Evolutionary conservation across 108 stramenopile genomes (phyloP), one percentile per base, ranked within the genome.

Genomic region (Nitzschia sp.): DNA sequence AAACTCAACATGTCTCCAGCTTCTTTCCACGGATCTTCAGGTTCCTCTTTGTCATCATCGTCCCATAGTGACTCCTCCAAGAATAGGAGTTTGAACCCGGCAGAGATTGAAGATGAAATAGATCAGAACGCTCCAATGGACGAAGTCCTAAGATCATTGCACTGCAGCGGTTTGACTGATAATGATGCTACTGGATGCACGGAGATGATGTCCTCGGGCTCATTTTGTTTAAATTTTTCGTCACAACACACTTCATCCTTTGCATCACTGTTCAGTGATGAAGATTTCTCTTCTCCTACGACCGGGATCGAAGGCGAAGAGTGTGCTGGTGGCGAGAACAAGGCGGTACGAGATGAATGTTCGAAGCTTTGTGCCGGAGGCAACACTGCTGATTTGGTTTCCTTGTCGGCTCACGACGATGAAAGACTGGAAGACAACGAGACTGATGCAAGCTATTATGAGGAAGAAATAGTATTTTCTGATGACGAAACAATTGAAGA

Each of bases 401-500:
- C n/a, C n/a, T n/a, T n/a, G n/a, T n/a, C n/a, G n/a, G n/a, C n/a
- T n/a, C n/a, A 42, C 25, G 62, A 63, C 30, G 42, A 63, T 26
- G 34, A 35, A 11, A 19, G 25, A 24, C 1, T 63, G 1, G 62
- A 63, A 25, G 2, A 24, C 18, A 15, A 4, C 25, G 28, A 19
- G 17, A 19, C 26, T 0, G 64, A 53, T 32, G 64, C 49, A 30
- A n/a, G n/a, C n/a, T n/a, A n/a, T n/a, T n/a, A n/a, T n/a, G n/a
- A n/a, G n/a, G n/a, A n/a, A n/a, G n/a, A n/a, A n/a, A n/a, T n/a
- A n/a, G n/a, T n/a, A n/a, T n/a, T n/a, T n/a, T 19, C 6, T 23
- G 53, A 54, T 19, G 23, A 54, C 21, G 53, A 54, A 54, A 19
- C 53, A n/a, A 17, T 54, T 54, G 53, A 54, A 54, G 53, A 54